Evolutionary conservation across 495 filamentous ascomycete species (phyloP).

Genomic region (Emericellopsis terricola): DNA sequence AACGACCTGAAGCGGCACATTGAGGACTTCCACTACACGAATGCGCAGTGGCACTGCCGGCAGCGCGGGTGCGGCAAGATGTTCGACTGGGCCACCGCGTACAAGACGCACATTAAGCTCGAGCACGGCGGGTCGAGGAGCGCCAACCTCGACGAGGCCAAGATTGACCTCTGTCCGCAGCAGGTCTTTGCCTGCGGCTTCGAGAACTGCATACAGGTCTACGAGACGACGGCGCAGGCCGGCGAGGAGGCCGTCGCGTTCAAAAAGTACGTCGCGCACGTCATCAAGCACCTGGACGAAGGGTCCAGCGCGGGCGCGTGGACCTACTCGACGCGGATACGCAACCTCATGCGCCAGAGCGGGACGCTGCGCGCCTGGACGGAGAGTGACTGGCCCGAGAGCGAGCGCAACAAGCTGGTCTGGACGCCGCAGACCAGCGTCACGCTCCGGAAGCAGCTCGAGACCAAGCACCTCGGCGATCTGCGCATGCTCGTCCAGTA

Average conservation of each 20-base stretch:
- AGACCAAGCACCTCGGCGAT: constrained; percentile 8
- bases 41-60: constrained; percentile 9
- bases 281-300: constrained; percentile 9
- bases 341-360: constrained; percentile 10
- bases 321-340: constrained; percentile 9
- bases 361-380: constrained; percentile 6
- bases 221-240: constrained; percentile 7
- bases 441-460: constrained; percentile 9
- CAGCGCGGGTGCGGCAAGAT: constrained; percentile 6
- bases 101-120: constrained; percentile 9
- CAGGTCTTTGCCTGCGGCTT: constrained; percentile 13
- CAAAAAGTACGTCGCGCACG: constrained; percentile 10
- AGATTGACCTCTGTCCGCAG: constrained; percentile 7
- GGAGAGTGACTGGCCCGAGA: constrained; percentile 3
- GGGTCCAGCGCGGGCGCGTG: constrained; percentile 7
- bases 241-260: constrained; percentile 4
- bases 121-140: constrained; percentile 6
- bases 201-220: constrained; percentile 8
- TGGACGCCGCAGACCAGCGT: constrained; percentile 10
- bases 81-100: constrained; percentile 10
- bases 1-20: constrained; percentile 12
- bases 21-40: constrained; percentile 8
- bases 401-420: constrained; percentile 3
- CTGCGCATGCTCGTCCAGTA: constrained; percentile 6
- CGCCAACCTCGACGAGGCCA: constrained; percentile 3